These are phyloP conservation scores for Trypanosoma congolense DNA, from an alignment of 208 protist genomes.

Conservation along the genomic window DNA sequence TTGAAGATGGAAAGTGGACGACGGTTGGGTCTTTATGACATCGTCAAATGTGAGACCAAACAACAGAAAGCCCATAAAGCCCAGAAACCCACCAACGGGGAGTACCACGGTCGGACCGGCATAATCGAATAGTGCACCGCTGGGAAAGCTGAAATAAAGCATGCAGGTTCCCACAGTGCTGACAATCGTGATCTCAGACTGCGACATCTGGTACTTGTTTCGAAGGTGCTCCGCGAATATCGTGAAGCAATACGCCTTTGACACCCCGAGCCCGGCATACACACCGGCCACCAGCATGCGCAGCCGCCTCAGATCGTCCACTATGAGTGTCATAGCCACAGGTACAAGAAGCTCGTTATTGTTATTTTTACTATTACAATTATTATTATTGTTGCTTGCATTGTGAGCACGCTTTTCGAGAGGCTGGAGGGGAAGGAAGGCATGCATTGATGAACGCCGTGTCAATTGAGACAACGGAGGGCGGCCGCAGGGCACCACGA, in stretches of 20 bases:
- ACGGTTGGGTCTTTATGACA: constrained; percentile 34
- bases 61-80: constrained; percentile 52
- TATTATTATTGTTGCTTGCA: not conserved
- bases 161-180: constrained; percentile 60
- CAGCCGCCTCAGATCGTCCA: not conserved
- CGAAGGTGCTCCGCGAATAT: constrained; percentile 56
- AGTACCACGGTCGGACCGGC: constrained; percentile 44
- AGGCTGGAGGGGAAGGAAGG: too few relatives aligned
- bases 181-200: constrained; percentile 68
- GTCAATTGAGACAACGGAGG: too few relatives aligned
- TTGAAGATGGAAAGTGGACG: constrained; percentile 57
- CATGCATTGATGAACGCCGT: too few relatives aligned
- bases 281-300: constrained; percentile 24
- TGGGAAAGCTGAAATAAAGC: constrained; percentile 49
- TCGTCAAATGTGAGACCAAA: constrained; percentile 56
- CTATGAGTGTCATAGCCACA: not conserved
- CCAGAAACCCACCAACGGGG: constrained; percentile 30
- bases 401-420: not conserved
- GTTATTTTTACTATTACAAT: not conserved
- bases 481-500: too few relatives aligned
- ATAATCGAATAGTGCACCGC: constrained; percentile 70
- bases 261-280: constrained; percentile 47
- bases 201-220: constrained; percentile 42
- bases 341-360: constrained; percentile 3
- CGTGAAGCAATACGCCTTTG: constrained; percentile 62